Percentiles rank a stretch among this genome's conserved stretches.
Evolutionary conservation across 305 asterid genomes (phyloP).

Genomic region (Fraxinus dipetala): DNA sequence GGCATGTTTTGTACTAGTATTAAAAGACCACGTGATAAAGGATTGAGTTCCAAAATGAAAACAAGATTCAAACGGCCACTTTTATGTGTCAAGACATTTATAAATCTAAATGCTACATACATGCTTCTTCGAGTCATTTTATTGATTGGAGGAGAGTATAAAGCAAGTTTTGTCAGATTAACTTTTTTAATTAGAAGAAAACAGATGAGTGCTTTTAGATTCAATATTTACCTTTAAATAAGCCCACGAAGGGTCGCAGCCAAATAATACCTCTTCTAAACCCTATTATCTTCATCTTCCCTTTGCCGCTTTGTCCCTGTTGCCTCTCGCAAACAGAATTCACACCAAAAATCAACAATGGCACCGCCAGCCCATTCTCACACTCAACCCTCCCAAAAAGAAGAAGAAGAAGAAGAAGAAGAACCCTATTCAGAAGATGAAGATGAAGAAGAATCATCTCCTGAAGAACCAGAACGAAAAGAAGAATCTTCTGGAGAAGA

Average conservation of each 20-base stretch:
- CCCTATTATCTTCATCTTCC: neutral
- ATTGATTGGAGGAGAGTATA: neutral
- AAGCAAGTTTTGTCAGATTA: neutral
- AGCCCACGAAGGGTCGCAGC: neutral
- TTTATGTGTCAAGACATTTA: neutral
- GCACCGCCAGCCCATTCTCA: conserved; percentile 24
- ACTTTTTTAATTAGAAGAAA: neutral
- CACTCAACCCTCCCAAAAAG: conserved; percentile 17
- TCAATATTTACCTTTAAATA: neutral
- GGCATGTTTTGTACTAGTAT: neutral
- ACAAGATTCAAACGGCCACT: neutral
- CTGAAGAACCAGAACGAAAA: neutral
- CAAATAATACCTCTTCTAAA: neutral
- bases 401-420: neutral
- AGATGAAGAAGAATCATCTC: conserved; percentile 3
- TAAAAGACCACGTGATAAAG: neutral
- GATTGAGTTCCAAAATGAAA: neutral
- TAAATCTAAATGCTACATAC: neutral
- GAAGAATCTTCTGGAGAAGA: conserved; percentile 22
- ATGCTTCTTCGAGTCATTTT: neutral
- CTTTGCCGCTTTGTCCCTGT: neutral
- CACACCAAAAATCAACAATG: conserved; percentile 2
- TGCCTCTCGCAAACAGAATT: neutral
- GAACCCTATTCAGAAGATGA: conserved; percentile 16
- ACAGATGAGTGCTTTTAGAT: neutral